Evolutionary conservation across 371 early-diverging fungal species (phyloP), one percentile per base, ranked within the genome.

Genomic region (Globomyces sp.): DNA sequence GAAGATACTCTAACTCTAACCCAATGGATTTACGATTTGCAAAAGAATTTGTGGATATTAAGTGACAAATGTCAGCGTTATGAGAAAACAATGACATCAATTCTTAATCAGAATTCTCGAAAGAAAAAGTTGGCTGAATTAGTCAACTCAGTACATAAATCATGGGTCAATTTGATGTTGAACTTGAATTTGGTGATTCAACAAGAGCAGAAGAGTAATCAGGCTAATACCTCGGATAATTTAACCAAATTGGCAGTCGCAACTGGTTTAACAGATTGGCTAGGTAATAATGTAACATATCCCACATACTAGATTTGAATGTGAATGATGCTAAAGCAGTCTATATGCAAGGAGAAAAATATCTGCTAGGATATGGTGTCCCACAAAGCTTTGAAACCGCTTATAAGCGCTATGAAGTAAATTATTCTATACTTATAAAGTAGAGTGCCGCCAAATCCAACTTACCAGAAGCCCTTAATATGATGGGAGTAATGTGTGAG

Each of bases 401-500:
- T 2, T 81, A 68, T 69, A 72, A 75, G 62, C 67, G 77, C 4
- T 81, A 77, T 60, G 36, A 49, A 66, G 76, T 73, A 48, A 49
- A 10, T 41, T 9, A 40, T n/a, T 6, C 4, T 50, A 41, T 4
- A 4, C 10, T 58, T 34, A 9, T 62, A 39, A 41, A 34, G 1
- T 45, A 71, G 73, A 67, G 75, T 0, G 74, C 77, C n/a, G 71
- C 77, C 13, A 74, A 75, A 58, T 58, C 69, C 43, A 76, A 71
- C 0, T 65, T 70, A 46, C 64, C 78, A 0, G 74, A 73, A 47
- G 82, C 82, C 2, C 66, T 71, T 50, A 75, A 71, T 65, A 78
- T 79, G 78, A 71, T 80, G 36, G 80, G 81, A 5, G 69, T 74
- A 65, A 77, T 82, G 73, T 72, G 71, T 63, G 86, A 84, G 62